Percentiles rank a stretch among this genome's conserved stretches.
Conservation (phyloP, 2,329 filamentous ascomycete genomes). For the Pseudonectria foliicola region DNA sequence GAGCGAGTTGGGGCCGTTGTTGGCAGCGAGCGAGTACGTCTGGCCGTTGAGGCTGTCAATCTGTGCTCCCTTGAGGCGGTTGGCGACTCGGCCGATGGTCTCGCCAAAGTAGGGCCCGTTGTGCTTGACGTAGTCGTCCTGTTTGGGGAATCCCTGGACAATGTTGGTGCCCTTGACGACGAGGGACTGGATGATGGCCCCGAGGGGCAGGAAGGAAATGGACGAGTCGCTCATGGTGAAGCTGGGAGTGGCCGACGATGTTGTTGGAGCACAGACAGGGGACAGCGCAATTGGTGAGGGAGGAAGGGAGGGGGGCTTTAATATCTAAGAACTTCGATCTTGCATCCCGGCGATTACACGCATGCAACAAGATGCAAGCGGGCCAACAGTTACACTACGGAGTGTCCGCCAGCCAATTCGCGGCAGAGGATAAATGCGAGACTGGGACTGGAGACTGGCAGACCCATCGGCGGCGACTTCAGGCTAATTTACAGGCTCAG, state of each 20-base stretch:
- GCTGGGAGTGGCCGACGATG: conserved; percentile 5
- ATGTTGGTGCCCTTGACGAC: conserved; percentile 74
- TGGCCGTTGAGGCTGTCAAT: conserved; percentile 66
- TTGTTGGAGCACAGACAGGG: no score
- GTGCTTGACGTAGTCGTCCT: conserved; percentile 66
- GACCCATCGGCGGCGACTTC: no score
- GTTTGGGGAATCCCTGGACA: conserved; percentile 74
- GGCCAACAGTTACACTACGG: no score
- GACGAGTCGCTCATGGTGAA: conserved; percentile 37
- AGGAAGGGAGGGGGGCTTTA: neutral
- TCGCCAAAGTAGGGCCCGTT: conserved; percentile 83
- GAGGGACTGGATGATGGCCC: conserved; percentile 77
- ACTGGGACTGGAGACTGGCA: no score
- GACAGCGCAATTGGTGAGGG: no score
- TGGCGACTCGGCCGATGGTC: conserved; percentile 81
- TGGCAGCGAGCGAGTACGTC: conserved; percentile 62
- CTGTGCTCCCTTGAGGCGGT: conserved; percentile 67
- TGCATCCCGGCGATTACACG: no score
- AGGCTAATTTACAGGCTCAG: no score
- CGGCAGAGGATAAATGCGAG: no score
- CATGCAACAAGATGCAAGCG: no score
- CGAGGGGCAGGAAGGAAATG: conserved; percentile 64
- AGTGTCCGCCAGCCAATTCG: no score
- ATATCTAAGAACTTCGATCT: no score
- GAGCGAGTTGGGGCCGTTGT: conserved; percentile 70